Conservation (phyloP, 345 rosid species). For the Theobroma cacao region DNA sequence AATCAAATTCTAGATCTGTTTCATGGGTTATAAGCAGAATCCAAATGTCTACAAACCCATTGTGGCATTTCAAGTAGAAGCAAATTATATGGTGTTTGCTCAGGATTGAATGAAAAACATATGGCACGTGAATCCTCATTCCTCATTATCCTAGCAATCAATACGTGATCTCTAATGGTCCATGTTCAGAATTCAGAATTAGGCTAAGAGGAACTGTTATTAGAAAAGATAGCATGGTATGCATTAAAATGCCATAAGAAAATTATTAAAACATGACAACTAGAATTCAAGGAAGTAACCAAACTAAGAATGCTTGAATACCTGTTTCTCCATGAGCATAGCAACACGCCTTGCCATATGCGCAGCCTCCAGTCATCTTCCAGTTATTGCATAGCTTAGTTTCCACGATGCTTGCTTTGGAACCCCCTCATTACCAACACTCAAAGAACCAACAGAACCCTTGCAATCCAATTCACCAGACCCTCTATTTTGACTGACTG, state of each 20-base stretch:
- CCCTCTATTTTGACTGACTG: background rate
- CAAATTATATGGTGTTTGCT: background rate
- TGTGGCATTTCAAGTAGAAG: background rate
- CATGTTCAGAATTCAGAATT: background rate
- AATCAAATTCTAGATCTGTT: background rate
- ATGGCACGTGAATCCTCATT: background rate
- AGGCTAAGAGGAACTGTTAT: background rate
- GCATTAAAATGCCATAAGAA: background rate
- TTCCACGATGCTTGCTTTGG: constrained; percentile 3
- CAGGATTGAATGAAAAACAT: too few relatives aligned
- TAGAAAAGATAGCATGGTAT: background rate
- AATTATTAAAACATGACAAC: background rate
- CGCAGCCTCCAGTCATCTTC: constrained; percentile 18
- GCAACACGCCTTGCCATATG: constrained; percentile 11
- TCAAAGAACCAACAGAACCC: background rate
- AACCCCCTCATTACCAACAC: background rate
- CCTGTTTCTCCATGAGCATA: constrained; percentile 27
- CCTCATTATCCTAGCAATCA: background rate
- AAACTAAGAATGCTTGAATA: background rate
- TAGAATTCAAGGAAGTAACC: background rate
- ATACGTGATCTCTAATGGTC: background rate
- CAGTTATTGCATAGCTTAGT: constrained; percentile 19
- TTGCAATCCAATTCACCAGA: background rate
- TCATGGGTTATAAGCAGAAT: background rate
- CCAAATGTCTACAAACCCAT: background rate